Evolutionary conservation across 2,329 filamentous ascomycete species (phyloP).

Genomic region (Penicillium sp.): DNA sequence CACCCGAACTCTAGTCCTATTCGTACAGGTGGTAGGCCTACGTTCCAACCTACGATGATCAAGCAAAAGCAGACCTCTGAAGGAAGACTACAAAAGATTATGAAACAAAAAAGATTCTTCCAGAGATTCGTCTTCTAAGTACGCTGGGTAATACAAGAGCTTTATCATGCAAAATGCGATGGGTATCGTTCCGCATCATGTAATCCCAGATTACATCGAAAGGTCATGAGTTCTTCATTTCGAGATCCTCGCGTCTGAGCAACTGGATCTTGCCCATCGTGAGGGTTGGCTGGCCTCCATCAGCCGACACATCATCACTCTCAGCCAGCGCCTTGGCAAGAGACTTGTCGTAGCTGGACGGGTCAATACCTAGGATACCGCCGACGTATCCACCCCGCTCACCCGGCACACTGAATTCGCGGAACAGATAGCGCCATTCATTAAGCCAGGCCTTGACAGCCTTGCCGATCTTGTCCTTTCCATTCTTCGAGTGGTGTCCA

Average conservation of each 20-base stretch:
- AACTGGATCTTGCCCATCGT: conserved; percentile 49
- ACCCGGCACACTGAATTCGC: conserved; percentile 95
- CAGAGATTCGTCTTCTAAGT: background rate
- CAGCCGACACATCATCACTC: conserved; percentile 20
- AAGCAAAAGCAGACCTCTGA: too few species aligned
- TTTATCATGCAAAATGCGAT: conserved; percentile 14
- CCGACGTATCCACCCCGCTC: conserved; percentile 78
- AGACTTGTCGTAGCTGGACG: conserved; percentile 58
- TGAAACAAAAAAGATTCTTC: background rate
- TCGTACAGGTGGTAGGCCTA: too few species aligned
- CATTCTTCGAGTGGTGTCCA: conserved; percentile 96
- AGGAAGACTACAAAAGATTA: background rate
- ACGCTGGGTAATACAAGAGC: background rate
- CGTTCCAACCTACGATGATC: too few species aligned
- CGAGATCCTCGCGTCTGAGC: conserved; percentile 48
- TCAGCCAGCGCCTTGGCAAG: conserved; percentile 32
- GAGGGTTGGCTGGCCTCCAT: conserved; percentile 32
- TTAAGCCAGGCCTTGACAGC: conserved; percentile 87
- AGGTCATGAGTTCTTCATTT: conserved; percentile 29
- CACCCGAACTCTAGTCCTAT: too few species aligned
- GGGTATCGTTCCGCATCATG: conserved; percentile 21
- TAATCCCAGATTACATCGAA: conserved; percentile 2
- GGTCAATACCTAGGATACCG: conserved; percentile 66
- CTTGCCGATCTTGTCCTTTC: conserved; percentile 97
- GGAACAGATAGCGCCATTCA: conserved; percentile 93